Evolutionary conservation across 164 flowering plant genomes (phyloP), one percentile per base, ranked within the genome.

Genomic region (Vitis rotundifolia): DNA sequence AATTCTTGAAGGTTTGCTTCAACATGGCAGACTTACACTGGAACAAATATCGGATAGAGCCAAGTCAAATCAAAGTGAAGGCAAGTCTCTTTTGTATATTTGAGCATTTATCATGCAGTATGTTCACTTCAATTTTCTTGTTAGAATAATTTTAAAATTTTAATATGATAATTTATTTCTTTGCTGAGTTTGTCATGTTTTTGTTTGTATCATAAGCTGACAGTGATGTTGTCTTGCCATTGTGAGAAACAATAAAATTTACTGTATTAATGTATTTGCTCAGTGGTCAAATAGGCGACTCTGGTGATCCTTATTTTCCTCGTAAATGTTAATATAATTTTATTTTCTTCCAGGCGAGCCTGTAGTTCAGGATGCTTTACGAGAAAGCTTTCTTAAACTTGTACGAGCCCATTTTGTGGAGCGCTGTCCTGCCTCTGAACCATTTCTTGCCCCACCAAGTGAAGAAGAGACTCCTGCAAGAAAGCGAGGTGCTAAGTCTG

Each of bases 21-120:
- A 89, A 70, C 91, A 96, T 70, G 97, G 99, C 8, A 87, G 99
- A 76, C 94, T 92, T 71, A 84, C 99, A 5, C 68, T 91, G 70
- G 78, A 83, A 49, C 91, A 91, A 77, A 69, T 89, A 66, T 61
- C 81, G 29, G 85, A 81, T 5, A 78, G 91, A 74, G 86, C 86
- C 50, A 65, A 66, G 57, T 69, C 81, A 49, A 76, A 73, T 16
- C 56, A 63, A 68, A 72, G 59, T 19, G 77, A 80, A 69, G 84
- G 86, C 73, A 55, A 71, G 75, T 64, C 19, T 49, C 5, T 61
- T 60, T 44, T 62, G 9, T 61, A 49, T 69, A 10, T 49, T 59
- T 61, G 61, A 13, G 19, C 1, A 10, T 48, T 51, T 49, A 58
- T 55, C 48, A 61, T n/a, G 7, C 2, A 47, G 50, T 65, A 53